phyloP scores from a whole-genome alignment of 2,329 filamentous ascomycete genomes.

The Xylariaceae sp. region DNA sequence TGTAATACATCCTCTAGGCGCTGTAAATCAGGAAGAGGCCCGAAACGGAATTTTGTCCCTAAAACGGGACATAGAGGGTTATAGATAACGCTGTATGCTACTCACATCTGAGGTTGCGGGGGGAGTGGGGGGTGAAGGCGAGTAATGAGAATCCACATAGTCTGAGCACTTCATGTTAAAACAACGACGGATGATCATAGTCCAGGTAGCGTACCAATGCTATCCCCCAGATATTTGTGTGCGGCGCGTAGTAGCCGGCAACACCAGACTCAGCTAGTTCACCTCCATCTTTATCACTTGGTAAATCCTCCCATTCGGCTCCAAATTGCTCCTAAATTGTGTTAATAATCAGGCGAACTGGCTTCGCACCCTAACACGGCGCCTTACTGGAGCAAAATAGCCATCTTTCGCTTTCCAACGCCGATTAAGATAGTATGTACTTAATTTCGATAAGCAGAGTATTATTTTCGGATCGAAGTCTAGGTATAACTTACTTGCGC shows the following conservation, averaged over 20 bases:
- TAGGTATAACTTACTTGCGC: constrained; percentile 15
- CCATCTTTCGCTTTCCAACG: constrained; percentile 4
- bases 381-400: constrained; percentile 23
- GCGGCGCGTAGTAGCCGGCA: constrained; percentile 25
- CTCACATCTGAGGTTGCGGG: constrained; percentile 22
- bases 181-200: not conserved
- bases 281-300: not conserved
- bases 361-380: not conserved
- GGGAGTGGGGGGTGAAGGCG: constrained; percentile 5
- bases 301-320: constrained; percentile 25
- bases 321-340: constrained; percentile 25
- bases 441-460: constrained; percentile 1
- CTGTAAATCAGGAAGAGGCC: too few species aligned
- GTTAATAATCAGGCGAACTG: not conserved
- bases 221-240: constrained; percentile 30
- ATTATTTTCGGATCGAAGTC: not conserved
- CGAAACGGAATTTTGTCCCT: too few species aligned
- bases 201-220: constrained; percentile 18
- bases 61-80: too few species aligned
- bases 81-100: not conserved
- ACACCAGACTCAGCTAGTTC: constrained; percentile 13
- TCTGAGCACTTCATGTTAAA: constrained; percentile 12
- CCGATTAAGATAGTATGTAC: constrained; percentile 15
- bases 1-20: too few species aligned
- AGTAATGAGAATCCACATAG: constrained; percentile 33